These are phyloP conservation scores for Suhomyces sp. DNA, from an alignment of 805 yeast genomes.

Conservation along the genomic window DNA sequence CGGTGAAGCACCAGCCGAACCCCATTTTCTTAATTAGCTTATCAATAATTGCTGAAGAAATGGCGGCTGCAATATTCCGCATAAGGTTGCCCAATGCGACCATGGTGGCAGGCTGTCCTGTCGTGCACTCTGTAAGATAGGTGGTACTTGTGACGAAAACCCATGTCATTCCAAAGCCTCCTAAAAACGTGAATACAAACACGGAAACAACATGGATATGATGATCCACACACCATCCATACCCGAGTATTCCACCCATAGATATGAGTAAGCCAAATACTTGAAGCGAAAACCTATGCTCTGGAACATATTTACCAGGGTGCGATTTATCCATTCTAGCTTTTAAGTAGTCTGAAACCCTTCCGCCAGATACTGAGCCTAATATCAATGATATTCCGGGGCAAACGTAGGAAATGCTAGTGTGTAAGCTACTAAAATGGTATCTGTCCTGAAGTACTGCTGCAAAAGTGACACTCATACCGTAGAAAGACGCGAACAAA, in stretches of 20 bases:
- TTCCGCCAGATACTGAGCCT: slow-evolving; percentile 51
- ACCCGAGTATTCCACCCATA: slow-evolving; percentile 45
- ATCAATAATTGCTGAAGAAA: slow-evolving; percentile 46
- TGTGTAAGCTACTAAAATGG: slow-evolving; percentile 29
- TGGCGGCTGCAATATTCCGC: slow-evolving; percentile 53
- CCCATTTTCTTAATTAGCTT: slow-evolving; percentile 37
- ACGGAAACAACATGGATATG: slow-evolving; percentile 37
- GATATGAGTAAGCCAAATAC: slow-evolving; percentile 41
- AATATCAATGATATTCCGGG: slow-evolving; percentile 49
- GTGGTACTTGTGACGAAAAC: slow-evolving; percentile 53
- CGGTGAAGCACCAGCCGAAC: slow-evolving; percentile 54
- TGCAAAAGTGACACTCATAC: slow-evolving; percentile 49
- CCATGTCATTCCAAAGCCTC: slow-evolving; percentile 56
- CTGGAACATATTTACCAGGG: slow-evolving; percentile 40
- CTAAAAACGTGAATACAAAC: slow-evolving; percentile 43
- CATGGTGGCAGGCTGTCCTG: slow-evolving; percentile 49
- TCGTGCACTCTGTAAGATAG: slow-evolving; percentile 49
- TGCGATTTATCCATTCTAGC: slow-evolving; percentile 23
- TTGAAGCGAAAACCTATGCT: slow-evolving; percentile 44
- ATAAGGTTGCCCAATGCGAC: slow-evolving; percentile 54
- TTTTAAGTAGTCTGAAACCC: slow-evolving; percentile 41
- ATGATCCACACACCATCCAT: slow-evolving; percentile 50
- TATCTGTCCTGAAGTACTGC: slow-evolving; percentile 37
- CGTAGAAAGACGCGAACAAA: slow-evolving; percentile 54
- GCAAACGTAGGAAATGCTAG: slow-evolving; percentile 48